These are phyloP conservation scores for Neofusicoccum sp. DNA, from an alignment of 2,329 filamentous ascomycete species.

Conservation along the genomic window DNA sequence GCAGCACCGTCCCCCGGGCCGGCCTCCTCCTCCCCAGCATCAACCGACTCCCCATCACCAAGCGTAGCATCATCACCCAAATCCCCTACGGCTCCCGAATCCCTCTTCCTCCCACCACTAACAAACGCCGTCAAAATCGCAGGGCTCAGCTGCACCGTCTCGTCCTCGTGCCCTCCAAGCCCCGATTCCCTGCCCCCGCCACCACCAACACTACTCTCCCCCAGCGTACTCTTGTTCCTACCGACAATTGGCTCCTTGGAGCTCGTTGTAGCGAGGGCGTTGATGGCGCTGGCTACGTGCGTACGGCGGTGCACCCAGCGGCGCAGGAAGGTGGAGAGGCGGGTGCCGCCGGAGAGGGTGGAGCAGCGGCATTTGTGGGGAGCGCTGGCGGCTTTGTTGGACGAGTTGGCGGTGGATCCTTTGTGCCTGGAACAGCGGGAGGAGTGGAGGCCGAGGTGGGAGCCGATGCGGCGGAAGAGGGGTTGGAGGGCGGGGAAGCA, in stretches of 20 bases:
- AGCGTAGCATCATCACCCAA: neutral
- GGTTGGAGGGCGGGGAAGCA: constrained; percentile 45
- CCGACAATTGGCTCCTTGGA: neutral
- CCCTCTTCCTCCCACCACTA: neutral
- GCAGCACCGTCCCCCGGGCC: neutral
- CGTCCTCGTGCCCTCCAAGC: neutral
- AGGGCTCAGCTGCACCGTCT: neutral
- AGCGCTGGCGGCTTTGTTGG: neutral
- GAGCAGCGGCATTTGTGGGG: neutral
- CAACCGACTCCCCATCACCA: neutral
- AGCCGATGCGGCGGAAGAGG: constrained; percentile 33
- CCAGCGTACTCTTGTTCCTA: neutral
- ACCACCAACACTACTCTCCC: neutral
- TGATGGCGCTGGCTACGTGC: neutral
- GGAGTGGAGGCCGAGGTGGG: constrained; percentile 26
- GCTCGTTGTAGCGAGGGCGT: neutral
- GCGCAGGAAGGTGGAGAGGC: neutral
- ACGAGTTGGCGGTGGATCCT: neutral
- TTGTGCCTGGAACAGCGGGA: neutral
- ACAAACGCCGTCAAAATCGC: neutral
- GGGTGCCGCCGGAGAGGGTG: neutral
- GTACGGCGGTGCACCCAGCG: neutral
- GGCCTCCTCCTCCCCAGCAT: neutral
- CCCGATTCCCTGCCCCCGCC: neutral
- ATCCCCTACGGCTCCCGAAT: neutral